Evolutionary conservation across 805 yeast species (phyloP).

Genomic region (Metschnikowia orientalis): DNA sequence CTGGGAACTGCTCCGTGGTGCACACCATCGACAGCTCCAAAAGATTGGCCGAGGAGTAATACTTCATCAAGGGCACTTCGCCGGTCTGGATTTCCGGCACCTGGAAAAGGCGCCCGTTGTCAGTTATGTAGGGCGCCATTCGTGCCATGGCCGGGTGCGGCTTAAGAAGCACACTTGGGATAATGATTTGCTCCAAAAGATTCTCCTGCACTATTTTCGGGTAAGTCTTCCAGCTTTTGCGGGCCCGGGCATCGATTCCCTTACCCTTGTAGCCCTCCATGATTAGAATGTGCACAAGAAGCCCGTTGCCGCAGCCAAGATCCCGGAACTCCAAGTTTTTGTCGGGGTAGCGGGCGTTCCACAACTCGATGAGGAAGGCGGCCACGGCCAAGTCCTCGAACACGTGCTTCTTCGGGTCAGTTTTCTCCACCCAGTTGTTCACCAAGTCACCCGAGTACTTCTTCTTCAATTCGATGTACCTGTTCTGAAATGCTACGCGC

Average conservation of each 20-base stretch:
- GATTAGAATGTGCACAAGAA: slow-evolving; percentile 67
- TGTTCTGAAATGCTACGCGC: slow-evolving; percentile 75
- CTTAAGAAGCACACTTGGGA: slow-evolving; percentile 70
- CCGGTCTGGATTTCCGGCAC: slow-evolving; percentile 35
- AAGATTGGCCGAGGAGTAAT: slow-evolving; percentile 51
- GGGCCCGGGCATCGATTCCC: slow-evolving; percentile 85
- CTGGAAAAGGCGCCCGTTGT: slow-evolving; percentile 60
- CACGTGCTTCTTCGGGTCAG: slow-evolving; percentile 93
- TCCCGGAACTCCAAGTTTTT: slow-evolving; percentile 70
- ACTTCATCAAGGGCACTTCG: slow-evolving; percentile 44
- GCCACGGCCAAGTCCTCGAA: slow-evolving; percentile 96
- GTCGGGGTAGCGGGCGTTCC: slow-evolving; percentile 52
- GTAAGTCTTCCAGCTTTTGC: slow-evolving; percentile 83
- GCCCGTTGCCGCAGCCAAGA: slow-evolving; percentile 93
- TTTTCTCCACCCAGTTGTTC: slow-evolving; percentile 84
- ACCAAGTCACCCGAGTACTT: slow-evolving; percentile 73
- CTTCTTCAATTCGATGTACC: slow-evolving; percentile 75
- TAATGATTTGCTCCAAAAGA: slow-evolving; percentile 70
- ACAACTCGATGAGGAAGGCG: slow-evolving; percentile 83
- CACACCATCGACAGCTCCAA: slow-evolving; percentile 47
- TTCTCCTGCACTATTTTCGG: slow-evolving; percentile 57
- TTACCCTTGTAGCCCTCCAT: slow-evolving; percentile 78
- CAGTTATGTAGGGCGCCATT: slow-evolving; percentile 49
- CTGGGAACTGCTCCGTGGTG: slow-evolving; percentile 62
- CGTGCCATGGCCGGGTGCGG: slow-evolving; percentile 62